Evolutionary conservation across 202 grass and related monocot genomes (phyloP).

Genomic region (Dendrocalamus latiflorus): DNA sequence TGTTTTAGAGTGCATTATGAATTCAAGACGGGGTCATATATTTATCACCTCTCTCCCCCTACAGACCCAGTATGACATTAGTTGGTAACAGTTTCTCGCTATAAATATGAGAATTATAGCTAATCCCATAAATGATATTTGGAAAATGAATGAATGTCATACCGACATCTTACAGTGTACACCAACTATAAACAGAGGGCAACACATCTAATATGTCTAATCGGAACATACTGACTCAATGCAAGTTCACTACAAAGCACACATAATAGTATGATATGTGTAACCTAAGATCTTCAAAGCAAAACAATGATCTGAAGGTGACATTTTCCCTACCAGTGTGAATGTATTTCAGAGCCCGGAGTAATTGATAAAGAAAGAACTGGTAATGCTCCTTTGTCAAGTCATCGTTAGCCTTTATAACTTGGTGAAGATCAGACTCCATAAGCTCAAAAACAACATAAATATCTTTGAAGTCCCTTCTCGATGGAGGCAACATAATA

Average conservation of each 20-base stretch:
- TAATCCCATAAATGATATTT: not conserved
- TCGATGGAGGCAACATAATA: constrained; percentile 96
- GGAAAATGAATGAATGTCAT: not conserved
- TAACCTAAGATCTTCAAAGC: not conserved
- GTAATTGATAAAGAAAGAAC: constrained; percentile 96
- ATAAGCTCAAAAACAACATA: constrained; percentile 99
- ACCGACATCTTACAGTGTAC: not conserved
- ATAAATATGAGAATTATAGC: not conserved
- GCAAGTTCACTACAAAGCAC: constrained; percentile 8
- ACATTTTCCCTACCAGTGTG: constrained; percentile 61
- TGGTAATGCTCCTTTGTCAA: constrained; percentile 98
- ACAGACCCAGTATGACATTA: not conserved
- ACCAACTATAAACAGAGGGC: not conserved
- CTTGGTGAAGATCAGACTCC: constrained; percentile 99
- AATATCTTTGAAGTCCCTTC: constrained; percentile 95
- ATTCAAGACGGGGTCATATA: not conserved
- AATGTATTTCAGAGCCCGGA: constrained; percentile 97
- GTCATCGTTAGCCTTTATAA: constrained; percentile 99
- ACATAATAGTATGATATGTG: not conserved
- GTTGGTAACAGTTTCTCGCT: not conserved
- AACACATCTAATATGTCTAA: constrained; percentile 1
- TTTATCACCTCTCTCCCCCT: not conserved
- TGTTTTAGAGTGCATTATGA: not conserved
- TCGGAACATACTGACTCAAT: not conserved
- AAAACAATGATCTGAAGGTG: not conserved